Base-by-base conservation (phyloP, 768 basidiomycete genomes). In the Filobasidium floriforme region DNA sequence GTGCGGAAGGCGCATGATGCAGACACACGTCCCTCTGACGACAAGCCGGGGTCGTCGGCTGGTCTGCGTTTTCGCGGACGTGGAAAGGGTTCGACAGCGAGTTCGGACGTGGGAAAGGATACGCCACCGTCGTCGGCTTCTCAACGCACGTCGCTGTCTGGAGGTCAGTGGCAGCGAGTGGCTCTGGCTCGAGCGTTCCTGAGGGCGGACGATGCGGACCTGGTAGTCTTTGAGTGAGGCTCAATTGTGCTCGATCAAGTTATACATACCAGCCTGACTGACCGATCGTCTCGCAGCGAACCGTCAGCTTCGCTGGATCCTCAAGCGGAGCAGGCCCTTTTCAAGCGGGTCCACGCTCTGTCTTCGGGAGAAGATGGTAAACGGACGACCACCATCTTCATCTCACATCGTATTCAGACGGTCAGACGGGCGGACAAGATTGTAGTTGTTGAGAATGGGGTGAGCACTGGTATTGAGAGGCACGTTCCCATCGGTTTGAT, bases 121-220 rank as follows among this genome's bases (percentile, higher is more conserved):
- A 37, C 32, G 9, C 32, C 32, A 37, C 32, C 32, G 3, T 37
- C 32, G 9, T 37, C 32, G 32, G 32, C 32, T 37, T 37, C 32
- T 37, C 32, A 37, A 37, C 32, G 32, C 32, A 37, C 32, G 4
- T 46, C 55, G 41, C 32, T 59, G n/a, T 44, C 57, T 15, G 90
- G 90, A 46, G 90, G 90, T 71, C 89, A 92, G 59, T 75, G 74
- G 74, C 74, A 73, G 59, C 62, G 71, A 29, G 18, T 93, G 63
- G 90, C 91, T 19, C 84, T 92, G 59, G 88, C 90, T 59, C 84
- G 91, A 59, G 88, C 90, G 19, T 92, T 92, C 73, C 90, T 92
- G 88, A 82, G 90, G 67, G 88, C 88, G 15, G 59, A 83, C 82
- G 72, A 85, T 84, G 73, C 88, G 85, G 89, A 92, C 77, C 79